Conservation (phyloP, 345 rosid genomes). For the Salix dunnii region DNA sequence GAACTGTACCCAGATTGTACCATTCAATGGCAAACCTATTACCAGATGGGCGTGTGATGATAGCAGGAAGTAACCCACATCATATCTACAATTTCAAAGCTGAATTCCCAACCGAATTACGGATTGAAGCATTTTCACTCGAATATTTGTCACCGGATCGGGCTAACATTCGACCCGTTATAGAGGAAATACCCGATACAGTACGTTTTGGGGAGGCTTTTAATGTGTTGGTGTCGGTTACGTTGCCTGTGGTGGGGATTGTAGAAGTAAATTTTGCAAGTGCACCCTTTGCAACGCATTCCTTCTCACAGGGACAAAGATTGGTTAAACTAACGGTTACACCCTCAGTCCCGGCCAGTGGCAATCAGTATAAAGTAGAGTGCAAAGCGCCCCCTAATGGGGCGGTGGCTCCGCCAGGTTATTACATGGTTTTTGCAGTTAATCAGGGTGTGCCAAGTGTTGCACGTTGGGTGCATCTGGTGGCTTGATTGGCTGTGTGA, state of each 20-base stretch:
- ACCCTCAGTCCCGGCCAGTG: conserved; percentile 46
- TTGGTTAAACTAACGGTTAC: conserved; percentile 60
- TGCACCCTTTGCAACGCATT: conserved; percentile 83
- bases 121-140: conserved; percentile 85
- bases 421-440: conserved; percentile 83
- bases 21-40: conserved; percentile 87
- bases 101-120: conserved; percentile 69
- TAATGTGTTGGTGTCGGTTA: conserved; percentile 45
- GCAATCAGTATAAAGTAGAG: conserved; percentile 47
- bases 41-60: conserved; percentile 71
- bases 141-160: conserved; percentile 75
- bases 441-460: conserved; percentile 89
- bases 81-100: conserved; percentile 56
- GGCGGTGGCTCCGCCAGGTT: conserved; percentile 82
- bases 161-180: conserved; percentile 62
- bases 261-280: conserved; percentile 34
- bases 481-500: conserved; percentile 15
- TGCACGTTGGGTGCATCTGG: conserved; percentile 78
- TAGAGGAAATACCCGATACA: conserved; percentile 25
- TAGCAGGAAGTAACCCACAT: conserved; percentile 94
- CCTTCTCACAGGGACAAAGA: conserved; percentile 82
- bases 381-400: conserved; percentile 74
- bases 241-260: conserved; percentile 70
- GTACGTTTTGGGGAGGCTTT: conserved; percentile 24
- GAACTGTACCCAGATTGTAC: conserved; percentile 76